Evolutionary conservation across 2,329 filamentous ascomycete genomes (phyloP).

Genomic region (Colletotrichum abscissum): DNA sequence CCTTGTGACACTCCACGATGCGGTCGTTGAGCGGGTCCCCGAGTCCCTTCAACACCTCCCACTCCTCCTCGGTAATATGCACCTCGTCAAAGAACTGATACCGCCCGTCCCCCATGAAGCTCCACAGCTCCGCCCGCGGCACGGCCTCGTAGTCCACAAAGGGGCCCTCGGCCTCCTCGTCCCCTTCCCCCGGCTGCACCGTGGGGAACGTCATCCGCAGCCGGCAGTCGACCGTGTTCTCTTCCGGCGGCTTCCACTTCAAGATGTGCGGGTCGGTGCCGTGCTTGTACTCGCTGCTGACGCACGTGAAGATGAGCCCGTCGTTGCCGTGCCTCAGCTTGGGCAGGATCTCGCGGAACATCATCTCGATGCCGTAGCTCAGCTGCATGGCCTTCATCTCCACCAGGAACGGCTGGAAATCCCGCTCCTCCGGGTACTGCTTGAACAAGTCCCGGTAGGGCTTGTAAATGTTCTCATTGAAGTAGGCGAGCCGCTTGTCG

Average conservation of each 20-base stretch:
- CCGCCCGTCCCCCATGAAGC: conserved; percentile 71
- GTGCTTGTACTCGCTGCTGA: conserved; percentile 84
- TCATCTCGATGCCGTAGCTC: conserved; percentile 88
- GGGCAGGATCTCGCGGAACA: conserved; percentile 90
- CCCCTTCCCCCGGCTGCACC: conserved; percentile 75
- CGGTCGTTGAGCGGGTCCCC: conserved; percentile 83
- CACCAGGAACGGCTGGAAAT: conserved; percentile 81
- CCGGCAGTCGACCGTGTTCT: conserved; percentile 95
- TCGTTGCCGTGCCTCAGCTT: conserved; percentile 92
- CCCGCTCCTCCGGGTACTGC: conserved; percentile 75
- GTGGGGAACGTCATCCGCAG: conserved; percentile 81
- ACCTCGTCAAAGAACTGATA: conserved; percentile 78
- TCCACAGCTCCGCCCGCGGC: conserved; percentile 78
- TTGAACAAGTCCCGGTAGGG: conserved; percentile 74
- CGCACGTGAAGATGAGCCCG: conserved; percentile 97
- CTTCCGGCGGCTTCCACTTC: conserved; percentile 96
- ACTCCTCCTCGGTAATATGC: conserved; percentile 79
- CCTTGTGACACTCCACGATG: conserved; percentile 91
- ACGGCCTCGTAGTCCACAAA: conserved; percentile 84
- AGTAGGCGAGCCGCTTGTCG: conserved; percentile 90
- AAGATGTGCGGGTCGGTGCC: conserved; percentile 94
- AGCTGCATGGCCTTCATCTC: conserved; percentile 92
- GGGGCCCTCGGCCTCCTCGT: conserved; percentile 71
- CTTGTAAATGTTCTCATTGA: conserved; percentile 80
- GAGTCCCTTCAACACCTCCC: conserved; percentile 82